phyloP scores from a whole-genome alignment of 768 basidiomycete species.

The Amanita jacksonii region DNA sequence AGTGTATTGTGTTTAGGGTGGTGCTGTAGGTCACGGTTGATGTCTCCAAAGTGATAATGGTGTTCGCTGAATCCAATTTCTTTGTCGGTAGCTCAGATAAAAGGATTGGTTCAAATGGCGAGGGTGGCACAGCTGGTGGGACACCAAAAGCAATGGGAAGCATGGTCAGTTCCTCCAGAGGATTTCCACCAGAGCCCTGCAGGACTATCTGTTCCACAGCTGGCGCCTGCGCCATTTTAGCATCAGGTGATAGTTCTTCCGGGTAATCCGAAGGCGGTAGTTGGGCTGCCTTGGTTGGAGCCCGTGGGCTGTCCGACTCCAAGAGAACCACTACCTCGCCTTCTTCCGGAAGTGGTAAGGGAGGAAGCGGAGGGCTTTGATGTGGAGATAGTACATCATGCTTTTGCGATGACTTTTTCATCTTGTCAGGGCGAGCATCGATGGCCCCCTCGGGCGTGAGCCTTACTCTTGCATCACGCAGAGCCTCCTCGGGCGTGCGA shows the following conservation, averaged over 20 bases:
- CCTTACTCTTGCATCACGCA: conserved; percentile 39
- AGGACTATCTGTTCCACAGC: conserved; percentile 17
- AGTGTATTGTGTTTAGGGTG: conserved; percentile 54
- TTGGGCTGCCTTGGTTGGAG: conserved; percentile 23
- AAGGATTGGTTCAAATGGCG: conserved; percentile 59
- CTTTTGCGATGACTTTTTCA: conserved; percentile 11
- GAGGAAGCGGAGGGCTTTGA: conserved; percentile 47
- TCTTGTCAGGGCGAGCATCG: conserved; percentile 6
- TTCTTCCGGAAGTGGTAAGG: conserved; percentile 33
- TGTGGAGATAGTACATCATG: conserved; percentile 22
- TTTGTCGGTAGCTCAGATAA: conserved; percentile 45
- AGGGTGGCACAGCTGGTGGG: conserved; percentile 21
- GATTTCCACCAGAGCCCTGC: conserved; percentile 24
- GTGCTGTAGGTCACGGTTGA: conserved; percentile 58
- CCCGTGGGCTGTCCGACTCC: conserved; percentile 24
- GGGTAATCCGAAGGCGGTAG: conserved; percentile 13
- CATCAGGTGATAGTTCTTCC: not conserved
- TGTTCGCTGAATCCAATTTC: conserved; percentile 43
- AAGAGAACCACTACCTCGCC: conserved; percentile 21
- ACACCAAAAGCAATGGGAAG: conserved; percentile 41
- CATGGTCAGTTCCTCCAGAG: conserved; percentile 33
- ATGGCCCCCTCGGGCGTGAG: conserved; percentile 22
- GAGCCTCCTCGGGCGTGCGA: conserved; percentile 71
- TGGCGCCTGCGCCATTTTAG: conserved; percentile 7
- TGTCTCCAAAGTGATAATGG: conserved; percentile 69